A percentile compares a stretch with the other conserved stretches of the same genome.
These are phyloP conservation scores for Phyllosticta citrichinensis DNA, from an alignment of 2,329 filamentous ascomycete genomes.

Conservation along the genomic window DNA sequence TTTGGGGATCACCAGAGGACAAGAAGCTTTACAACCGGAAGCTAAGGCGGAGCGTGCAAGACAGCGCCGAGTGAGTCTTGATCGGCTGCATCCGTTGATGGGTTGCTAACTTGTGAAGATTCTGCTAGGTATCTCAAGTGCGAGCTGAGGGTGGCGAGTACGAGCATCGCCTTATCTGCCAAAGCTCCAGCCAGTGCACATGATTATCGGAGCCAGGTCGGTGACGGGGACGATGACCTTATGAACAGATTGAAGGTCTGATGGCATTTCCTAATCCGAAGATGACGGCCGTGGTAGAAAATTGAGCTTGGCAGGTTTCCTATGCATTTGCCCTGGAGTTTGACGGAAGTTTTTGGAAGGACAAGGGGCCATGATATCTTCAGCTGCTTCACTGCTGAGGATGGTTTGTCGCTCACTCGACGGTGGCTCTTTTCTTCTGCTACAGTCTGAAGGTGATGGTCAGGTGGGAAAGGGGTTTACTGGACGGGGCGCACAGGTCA, in stretches of 20 bases:
- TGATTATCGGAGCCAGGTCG: background rate
- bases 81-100: background rate
- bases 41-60: slow-evolving; percentile 64
- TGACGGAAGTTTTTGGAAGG: background rate
- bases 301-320: background rate
- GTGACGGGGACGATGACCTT: background rate
- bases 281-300: background rate
- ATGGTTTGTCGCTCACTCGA: background rate
- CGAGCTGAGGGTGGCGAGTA: background rate
- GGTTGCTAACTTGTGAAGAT: background rate
- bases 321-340: background rate
- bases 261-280: background rate
- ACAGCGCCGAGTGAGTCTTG: slow-evolving; percentile 33
- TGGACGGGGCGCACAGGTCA: background rate
- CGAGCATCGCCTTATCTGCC: background rate
- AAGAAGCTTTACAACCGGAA: slow-evolving; percentile 77
- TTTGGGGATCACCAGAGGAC: slow-evolving; percentile 71
- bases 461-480: background rate
- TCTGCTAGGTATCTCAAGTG: background rate
- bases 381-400: background rate
- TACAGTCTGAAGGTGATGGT: background rate
- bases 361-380: background rate
- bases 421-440: background rate
- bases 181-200: background rate
- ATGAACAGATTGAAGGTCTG: background rate